Base-by-base conservation (phyloP, 2,329 filamentous ascomycete genomes). In the Diaporthe amygdali region DNA sequence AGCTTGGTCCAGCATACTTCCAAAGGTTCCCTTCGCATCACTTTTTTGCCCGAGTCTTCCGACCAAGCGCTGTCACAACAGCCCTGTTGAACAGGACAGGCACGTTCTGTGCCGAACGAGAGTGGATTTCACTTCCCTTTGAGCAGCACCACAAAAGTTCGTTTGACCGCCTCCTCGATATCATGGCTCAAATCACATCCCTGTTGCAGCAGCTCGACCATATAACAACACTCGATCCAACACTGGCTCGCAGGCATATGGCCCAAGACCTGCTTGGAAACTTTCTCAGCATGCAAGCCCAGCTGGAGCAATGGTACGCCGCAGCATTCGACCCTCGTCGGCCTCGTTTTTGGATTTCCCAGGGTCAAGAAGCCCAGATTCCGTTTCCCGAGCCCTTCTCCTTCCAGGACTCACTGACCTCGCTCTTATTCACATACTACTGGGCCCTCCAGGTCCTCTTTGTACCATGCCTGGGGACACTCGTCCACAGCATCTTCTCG, bases 31-130 rank as follows among this genome's bases (percentile, higher is more conserved):
- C 88, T 2, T 82, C 85, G 14, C 88, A 90, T 71, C 88, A 90
- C 75, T 89, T 88, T 76, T 90, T 90, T 69, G 84, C 84, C 30
- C 83, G 87, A 14, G 82, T 90, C 6, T 90, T 87, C 74, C 84
- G 88, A 30, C 87, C 85, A 17, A 83, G 81, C 59, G 85, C 85
- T 55, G 81, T 85, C 52, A 81, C 81, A 54, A 78, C 84, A 14
- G 84, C 88, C 27, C 78, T 90, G 22, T 76, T 90, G 17, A 86
- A 82, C 74, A 83, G 86, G 64, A 84, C 82, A 32, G 80, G 82
- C 15, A 88, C 85, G 0, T 89, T 88, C 75, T 80, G 90, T n/a
- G 81, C 85, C 17, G 80, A 81, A 0, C 81, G 81, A 0, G 86
- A 88, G 66, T 90, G 88, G 88, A 82, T 79, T 2, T 83, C 82